Evolutionary conservation across 1,139 yeast genomes (phyloP), one percentile per base, ranked within the genome.

Genomic region (Nakaseomyces nivariensis): DNA sequence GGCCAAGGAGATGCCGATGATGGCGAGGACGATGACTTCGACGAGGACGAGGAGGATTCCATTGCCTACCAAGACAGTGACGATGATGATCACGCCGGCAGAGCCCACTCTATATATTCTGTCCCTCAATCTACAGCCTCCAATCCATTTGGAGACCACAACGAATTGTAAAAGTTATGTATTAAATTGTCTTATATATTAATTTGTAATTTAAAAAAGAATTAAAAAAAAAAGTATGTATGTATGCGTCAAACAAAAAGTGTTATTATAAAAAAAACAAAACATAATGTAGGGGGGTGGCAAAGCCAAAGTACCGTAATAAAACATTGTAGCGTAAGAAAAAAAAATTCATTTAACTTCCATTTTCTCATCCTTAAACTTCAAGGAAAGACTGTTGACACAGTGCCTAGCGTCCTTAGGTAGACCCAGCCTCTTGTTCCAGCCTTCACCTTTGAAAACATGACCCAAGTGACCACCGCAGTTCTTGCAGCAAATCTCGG

Each of bases 401-500:
- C 99, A 92, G 66, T 92, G 97, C 64, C 99, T 79, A 57, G 79
- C 92, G 66, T 90, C 92, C 0, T 96, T 88, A 6, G 97, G 98
- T 25, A 63, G 34, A 8, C 59, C 59, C 25, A 65, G 43, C 36
- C 53, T 42, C 10, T 81, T 85, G 43, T 77, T 71, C 72, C 78
- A 90, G 0, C 97, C 97, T 69, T 92, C 98, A n/a, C 96, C 95
- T 58, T 80, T 80, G 68, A 92, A 92, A 2, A 92, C 84, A 68
- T 92, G 98, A 1, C 98, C 98, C 58, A 92, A 70, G 68, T 92
- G 98, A 1, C 96, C 95, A 46, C 87, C 96, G 65, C 98, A 92
- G n/a, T 75, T 74, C 17, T 81, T 72, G 63, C 98, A 92, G 54
- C 85, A 75, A 82, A 90, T 89, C 66, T 92, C 99, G 11, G 81